Conservation (phyloP, 2,329 filamentous ascomycete genomes). For the Sclerotinia minor region DNA sequence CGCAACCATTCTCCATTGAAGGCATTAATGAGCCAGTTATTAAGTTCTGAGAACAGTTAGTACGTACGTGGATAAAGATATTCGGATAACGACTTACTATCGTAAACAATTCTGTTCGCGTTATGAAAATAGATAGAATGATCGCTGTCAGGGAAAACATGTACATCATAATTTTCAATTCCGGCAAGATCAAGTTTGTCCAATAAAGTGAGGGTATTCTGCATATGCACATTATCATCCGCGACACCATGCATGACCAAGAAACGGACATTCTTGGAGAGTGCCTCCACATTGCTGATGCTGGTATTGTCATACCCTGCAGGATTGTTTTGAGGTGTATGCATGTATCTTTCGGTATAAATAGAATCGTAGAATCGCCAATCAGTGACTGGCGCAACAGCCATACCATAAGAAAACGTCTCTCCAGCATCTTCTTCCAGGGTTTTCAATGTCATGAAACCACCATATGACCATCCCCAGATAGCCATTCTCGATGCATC, state of each 20-base stretch:
- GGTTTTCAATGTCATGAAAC: constrained; percentile 92
- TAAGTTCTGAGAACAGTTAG: constrained; percentile 61
- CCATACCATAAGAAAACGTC: constrained; percentile 96
- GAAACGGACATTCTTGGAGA: constrained; percentile 79
- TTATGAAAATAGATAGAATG: constrained; percentile 95
- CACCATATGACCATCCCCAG: constrained; percentile 98
- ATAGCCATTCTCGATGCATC: constrained; percentile 82
- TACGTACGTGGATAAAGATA: background rate
- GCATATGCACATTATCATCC: constrained; percentile 97
- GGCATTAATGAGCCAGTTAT: constrained; percentile 91
- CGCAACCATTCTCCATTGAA: constrained; percentile 93
- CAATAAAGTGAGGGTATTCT: constrained; percentile 85
- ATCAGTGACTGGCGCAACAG: constrained; percentile 96
- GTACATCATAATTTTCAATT: constrained; percentile 93
- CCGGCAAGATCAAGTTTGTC: constrained; percentile 80
- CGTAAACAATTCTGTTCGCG: constrained; percentile 86
- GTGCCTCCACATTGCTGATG: constrained; percentile 71
- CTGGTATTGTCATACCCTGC: constrained; percentile 74
- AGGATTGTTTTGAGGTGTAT: constrained; percentile 80
- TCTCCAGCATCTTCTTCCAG: constrained; percentile 85
- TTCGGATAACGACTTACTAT: constrained; percentile 64
- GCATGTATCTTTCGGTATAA: constrained; percentile 97
- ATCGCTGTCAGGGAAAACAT: constrained; percentile 94
- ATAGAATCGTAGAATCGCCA: constrained; percentile 95
- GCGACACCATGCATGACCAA: constrained; percentile 94